phyloP scores from a whole-genome alignment of 2,329 filamentous ascomycete species.

The Epicoccum sorghinum region DNA sequence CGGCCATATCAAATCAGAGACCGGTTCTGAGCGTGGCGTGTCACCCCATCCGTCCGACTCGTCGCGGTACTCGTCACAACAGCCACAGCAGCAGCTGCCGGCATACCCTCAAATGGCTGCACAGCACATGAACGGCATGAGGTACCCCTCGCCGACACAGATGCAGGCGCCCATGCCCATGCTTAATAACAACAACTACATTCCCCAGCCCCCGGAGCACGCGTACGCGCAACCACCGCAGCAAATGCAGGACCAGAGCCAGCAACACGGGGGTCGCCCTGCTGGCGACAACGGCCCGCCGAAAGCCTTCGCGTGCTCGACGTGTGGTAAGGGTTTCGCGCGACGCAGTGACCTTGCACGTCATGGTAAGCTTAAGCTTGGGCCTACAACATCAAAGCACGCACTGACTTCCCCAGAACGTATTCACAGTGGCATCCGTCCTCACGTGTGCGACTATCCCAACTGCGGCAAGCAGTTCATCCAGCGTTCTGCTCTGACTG shows the following conservation, averaged over 20 bases:
- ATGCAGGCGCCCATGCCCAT: constrained; percentile 60
- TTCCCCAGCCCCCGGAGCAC: constrained; percentile 57
- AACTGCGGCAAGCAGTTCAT: constrained; percentile 97
- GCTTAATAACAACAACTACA: constrained; percentile 63
- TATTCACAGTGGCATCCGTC: constrained; percentile 89
- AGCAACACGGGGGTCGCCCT: constrained; percentile 51
- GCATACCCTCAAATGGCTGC: constrained; percentile 56
- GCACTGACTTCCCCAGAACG: constrained; percentile 69
- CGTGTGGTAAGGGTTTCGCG: constrained; percentile 90
- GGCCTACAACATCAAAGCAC: constrained; percentile 35
- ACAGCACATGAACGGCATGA: constrained; percentile 58
- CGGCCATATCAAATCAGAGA: constrained; percentile 62
- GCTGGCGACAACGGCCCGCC: constrained; percentile 58
- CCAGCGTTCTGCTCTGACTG: constrained; percentile 91
- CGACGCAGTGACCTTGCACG: constrained; percentile 90
- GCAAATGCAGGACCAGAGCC: constrained; percentile 44
- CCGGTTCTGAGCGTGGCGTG: constrained; percentile 64
- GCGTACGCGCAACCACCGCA: constrained; percentile 51
- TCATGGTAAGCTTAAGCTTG: constrained; percentile 72
- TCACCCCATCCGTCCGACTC: constrained; percentile 62
- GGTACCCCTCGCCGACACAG: constrained; percentile 60
- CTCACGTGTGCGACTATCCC: constrained; percentile 89
- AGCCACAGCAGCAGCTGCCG: constrained; percentile 59
- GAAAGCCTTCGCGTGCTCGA: constrained; percentile 87
- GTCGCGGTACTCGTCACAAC: constrained; percentile 63